These are phyloP conservation scores for Trichoderma polysporum DNA, from an alignment of 2,329 filamentous ascomycete species.

Conservation along the genomic window DNA sequence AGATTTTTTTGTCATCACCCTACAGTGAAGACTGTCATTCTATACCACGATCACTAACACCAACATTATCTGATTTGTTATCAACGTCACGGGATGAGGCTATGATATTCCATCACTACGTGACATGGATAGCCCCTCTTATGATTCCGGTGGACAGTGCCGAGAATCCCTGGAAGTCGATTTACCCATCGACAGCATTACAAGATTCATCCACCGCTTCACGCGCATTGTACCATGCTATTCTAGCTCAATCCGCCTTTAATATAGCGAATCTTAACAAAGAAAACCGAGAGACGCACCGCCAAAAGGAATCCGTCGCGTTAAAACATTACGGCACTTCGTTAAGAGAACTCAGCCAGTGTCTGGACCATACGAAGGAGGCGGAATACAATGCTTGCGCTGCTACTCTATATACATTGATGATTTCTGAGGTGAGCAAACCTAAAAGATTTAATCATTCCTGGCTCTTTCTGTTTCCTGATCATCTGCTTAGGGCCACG, in stretches of 20 bases:
- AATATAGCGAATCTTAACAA: background rate
- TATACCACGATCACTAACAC: background rate
- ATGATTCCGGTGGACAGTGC: constrained; percentile 11
- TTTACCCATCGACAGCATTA: constrained; percentile 10
- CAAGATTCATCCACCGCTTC: background rate
- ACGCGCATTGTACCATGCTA: constrained; percentile 8
- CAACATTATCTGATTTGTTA: background rate
- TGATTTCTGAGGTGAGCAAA: constrained; percentile 1
- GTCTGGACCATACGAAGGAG: background rate
- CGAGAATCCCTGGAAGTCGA: constrained; percentile 4
- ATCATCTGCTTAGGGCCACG: background rate
- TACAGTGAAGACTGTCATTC: background rate
- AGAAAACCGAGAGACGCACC: background rate
- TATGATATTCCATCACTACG: constrained; percentile 11
- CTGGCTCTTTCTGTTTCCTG: background rate
- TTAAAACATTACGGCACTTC: background rate
- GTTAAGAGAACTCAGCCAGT: background rate
- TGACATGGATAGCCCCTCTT: constrained; percentile 11
- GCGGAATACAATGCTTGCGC: constrained; percentile 9
- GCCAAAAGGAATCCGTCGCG: background rate
- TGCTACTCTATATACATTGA: constrained; percentile 9
- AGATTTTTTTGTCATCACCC: background rate
- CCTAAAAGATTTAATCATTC: too few species aligned
- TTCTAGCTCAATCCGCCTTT: constrained; percentile 6
- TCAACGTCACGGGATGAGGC: background rate